Evolutionary conservation across 371 early-diverging fungal species (phyloP).

Genomic region (Mucor plumbeus): DNA sequence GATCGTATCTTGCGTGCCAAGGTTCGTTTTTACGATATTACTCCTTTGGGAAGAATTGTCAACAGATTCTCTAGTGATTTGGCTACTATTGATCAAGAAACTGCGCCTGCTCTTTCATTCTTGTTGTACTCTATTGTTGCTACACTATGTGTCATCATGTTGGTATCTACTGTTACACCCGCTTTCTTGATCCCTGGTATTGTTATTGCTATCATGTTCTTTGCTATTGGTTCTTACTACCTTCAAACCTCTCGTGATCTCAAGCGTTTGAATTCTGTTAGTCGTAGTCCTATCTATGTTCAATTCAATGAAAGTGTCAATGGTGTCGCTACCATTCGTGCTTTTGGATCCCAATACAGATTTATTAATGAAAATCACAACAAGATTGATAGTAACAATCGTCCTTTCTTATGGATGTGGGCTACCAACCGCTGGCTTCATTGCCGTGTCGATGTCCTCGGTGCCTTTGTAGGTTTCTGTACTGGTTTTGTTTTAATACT

Average conservation of each 20-base stretch:
- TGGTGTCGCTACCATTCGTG: constrained; percentile 82
- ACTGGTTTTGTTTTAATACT: constrained; percentile 65
- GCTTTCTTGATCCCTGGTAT: constrained; percentile 58
- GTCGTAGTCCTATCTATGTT: constrained; percentile 80
- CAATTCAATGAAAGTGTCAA: constrained; percentile 78
- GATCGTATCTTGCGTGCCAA: constrained; percentile 72
- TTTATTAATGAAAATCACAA: constrained; percentile 64
- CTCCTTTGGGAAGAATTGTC: constrained; percentile 85
- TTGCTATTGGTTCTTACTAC: constrained; percentile 65
- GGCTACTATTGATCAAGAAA: constrained; percentile 69
- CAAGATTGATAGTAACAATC: constrained; percentile 71
- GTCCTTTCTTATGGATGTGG: constrained; percentile 86
- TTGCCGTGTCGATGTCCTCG: constrained; percentile 75
- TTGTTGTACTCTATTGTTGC: constrained; percentile 54
- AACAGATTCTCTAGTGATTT: constrained; percentile 85
- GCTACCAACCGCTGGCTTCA: constrained; percentile 91
- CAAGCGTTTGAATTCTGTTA: constrained; percentile 86
- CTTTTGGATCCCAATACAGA: constrained; percentile 67
- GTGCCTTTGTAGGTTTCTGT: constrained; percentile 74
- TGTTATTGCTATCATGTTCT: constrained; percentile 53
- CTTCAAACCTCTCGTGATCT: constrained; percentile 81
- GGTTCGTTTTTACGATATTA: constrained; percentile 84
- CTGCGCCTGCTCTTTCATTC: constrained; percentile 53
- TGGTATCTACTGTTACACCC: constrained; percentile 56
- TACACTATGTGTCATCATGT: constrained; percentile 49